These are phyloP conservation scores for Flammula alnicola DNA, from an alignment of 1,284 basidiomycete genomes.

Conservation along the genomic window DNA sequence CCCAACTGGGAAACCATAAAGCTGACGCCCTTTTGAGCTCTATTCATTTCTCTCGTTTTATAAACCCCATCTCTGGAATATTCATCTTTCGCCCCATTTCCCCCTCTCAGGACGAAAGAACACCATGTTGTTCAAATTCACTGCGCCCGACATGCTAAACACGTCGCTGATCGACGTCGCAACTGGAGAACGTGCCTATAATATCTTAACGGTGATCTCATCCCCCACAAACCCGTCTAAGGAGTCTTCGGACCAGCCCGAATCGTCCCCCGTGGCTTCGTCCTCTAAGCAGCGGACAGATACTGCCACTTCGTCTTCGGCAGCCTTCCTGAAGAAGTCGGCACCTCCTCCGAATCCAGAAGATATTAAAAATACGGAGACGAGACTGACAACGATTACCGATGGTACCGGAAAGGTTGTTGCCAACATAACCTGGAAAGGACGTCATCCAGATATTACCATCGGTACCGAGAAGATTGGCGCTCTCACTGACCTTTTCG, in stretches of 20 bases:
- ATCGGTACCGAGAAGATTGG: slow-evolving; percentile 50
- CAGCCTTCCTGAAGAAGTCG: slow-evolving; percentile 15
- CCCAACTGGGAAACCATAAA: slow-evolving; percentile 47
- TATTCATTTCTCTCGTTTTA: slow-evolving; percentile 18
- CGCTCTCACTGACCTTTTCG: slow-evolving; percentile 48
- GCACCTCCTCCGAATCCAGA: slow-evolving; percentile 9
- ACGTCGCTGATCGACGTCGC: slow-evolving; percentile 58
- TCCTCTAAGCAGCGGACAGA: slow-evolving; percentile 8
- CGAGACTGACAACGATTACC: slow-evolving; percentile 39
- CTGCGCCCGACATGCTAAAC: slow-evolving; percentile 62
- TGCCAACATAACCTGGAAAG: slow-evolving; percentile 51
- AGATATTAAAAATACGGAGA: slow-evolving; percentile 13
- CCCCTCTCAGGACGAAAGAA: slow-evolving; percentile 14
- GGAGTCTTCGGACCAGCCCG: neutral
- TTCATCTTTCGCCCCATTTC: slow-evolving; percentile 3
- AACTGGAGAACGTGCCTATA: slow-evolving; percentile 54
- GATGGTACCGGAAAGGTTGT: slow-evolving; percentile 41
- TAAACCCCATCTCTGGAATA: slow-evolving; percentile 6
- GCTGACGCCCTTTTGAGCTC: slow-evolving; percentile 37
- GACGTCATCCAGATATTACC: slow-evolving; percentile 51
- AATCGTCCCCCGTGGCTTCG: slow-evolving; percentile 6
- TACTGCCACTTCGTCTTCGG: slow-evolving; percentile 5
- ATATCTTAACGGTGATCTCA: slow-evolving; percentile 48
- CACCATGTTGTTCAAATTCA: slow-evolving; percentile 67
- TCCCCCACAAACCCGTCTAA: slow-evolving; percentile 17